Conservation (phyloP, 257 asterid genomes). For the Lithospermum erythrorhizon region DNA sequence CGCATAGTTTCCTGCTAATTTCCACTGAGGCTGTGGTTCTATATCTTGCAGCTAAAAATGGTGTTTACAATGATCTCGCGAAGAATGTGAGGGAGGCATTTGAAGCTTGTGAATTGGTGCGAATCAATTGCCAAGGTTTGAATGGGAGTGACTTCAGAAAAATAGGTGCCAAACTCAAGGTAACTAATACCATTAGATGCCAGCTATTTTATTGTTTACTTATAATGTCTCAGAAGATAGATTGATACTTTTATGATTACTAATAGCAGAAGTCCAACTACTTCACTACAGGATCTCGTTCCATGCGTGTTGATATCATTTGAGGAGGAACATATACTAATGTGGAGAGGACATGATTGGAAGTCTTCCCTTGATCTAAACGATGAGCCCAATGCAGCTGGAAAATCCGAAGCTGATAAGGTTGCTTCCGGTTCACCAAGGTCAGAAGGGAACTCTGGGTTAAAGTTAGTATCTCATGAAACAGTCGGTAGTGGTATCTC, state of each 20-base stretch:
- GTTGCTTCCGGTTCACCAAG: conserved; percentile 6
- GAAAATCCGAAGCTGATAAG: conserved; percentile 19
- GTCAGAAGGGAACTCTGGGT: conserved; percentile 11
- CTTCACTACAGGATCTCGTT: conserved; percentile 70
- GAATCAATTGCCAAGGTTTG: conserved; percentile 81
- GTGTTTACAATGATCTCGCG: conserved; percentile 65
- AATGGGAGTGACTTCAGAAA: conserved; percentile 71
- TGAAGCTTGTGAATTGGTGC: conserved; percentile 82
- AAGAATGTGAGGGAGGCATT: conserved; percentile 75
- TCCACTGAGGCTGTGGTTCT: conserved; percentile 14
- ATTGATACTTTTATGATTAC: not conserved
- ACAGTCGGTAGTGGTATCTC: conserved; percentile 8
- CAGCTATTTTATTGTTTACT: not conserved
- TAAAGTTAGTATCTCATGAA: conserved; percentile 20
- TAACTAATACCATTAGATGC: conserved; percentile 6
- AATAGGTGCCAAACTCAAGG: conserved; percentile 94
- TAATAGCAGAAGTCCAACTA: not conserved
- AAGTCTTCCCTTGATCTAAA: conserved; percentile 35
- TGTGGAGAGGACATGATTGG: conserved; percentile 88
- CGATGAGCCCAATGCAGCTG: conserved; percentile 20
- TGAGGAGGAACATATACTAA: conserved; percentile 71
- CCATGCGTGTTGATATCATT: conserved; percentile 86
- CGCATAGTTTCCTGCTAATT: conserved; percentile 6
- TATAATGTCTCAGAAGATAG: not conserved
- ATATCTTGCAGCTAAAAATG: conserved; percentile 72